These are phyloP conservation scores for Exutisphaerella laricina DNA, from an alignment of 2,329 filamentous ascomycete species.

Conservation along the genomic window DNA sequence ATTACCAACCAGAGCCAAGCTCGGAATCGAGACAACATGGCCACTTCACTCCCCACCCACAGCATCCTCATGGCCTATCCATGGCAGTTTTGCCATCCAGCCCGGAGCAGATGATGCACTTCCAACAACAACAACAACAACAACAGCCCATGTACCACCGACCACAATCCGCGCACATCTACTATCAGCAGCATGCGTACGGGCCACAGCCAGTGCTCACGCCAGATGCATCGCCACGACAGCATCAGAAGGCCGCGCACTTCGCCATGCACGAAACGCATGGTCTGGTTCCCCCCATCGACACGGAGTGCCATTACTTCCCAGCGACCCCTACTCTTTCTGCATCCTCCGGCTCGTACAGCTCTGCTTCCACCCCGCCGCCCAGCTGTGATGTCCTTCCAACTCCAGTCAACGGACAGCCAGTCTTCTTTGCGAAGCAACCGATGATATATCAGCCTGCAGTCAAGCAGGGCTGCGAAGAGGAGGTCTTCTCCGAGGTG, in stretches of 20 bases:
- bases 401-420: constrained; percentile 72
- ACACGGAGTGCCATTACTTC: constrained; percentile 70
- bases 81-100: constrained; percentile 41
- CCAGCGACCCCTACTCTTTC: constrained; percentile 85
- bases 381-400: constrained; percentile 69
- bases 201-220: constrained; percentile 62
- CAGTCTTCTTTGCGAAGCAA: constrained; percentile 27
- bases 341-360: constrained; percentile 74
- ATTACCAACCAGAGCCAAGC: constrained; percentile 74
- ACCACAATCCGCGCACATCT: constrained; percentile 32
- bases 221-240: constrained; percentile 68
- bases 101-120: constrained; percentile 43
- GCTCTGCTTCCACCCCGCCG: constrained; percentile 76
- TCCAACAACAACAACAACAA: constrained; percentile 59
- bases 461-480: constrained; percentile 66
- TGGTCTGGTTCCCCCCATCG: constrained; percentile 47
- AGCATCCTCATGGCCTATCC: constrained; percentile 45
- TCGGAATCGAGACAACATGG: constrained; percentile 68
- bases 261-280: constrained; percentile 52
- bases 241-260: constrained; percentile 68
- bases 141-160: constrained; percentile 45
- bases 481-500: constrained; percentile 65
- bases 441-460: constrained; percentile 49
- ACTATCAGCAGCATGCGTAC: constrained; percentile 41
- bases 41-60: constrained; percentile 57